phyloP scores from a whole-genome alignment of 116 monocot genomes.

The Posidonia oceanica region DNA sequence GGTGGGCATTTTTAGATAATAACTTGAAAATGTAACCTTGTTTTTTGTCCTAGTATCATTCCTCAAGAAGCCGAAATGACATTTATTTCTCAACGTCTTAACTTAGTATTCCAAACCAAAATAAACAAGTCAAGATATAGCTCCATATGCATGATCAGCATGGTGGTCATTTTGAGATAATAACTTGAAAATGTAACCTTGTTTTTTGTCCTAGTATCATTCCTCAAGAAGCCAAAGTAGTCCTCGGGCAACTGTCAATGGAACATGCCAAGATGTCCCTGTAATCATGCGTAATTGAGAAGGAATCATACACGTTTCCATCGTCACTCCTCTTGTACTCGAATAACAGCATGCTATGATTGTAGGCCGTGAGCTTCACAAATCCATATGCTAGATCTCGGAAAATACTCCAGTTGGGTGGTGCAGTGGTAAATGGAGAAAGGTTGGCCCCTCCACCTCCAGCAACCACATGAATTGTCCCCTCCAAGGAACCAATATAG shows the following conservation, averaged over 20 bases:
- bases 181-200: no score
- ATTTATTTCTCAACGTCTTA: no score
- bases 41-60: no score
- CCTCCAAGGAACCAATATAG: constrained; percentile 53
- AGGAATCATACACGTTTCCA: constrained; percentile 70
- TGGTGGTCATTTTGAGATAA: no score
- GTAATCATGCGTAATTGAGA: constrained; percentile 72
- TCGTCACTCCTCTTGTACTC: constrained; percentile 89
- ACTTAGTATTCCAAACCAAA: no score
- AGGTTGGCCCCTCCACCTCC: constrained; percentile 77
- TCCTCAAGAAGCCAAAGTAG: constrained; percentile 56
- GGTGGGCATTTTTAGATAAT: no score
- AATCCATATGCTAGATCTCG: constrained; percentile 71
- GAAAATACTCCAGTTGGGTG: constrained; percentile 58
- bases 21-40: no score
- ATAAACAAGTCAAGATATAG: no score
- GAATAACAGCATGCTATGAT: constrained; percentile 49
- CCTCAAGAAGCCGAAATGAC: no score
- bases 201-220: no score
- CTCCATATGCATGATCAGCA: no score
- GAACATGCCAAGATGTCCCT: constrained; percentile 62
- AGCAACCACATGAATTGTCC: constrained; percentile 83
- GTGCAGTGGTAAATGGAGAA: constrained; percentile 25
- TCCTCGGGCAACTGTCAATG: constrained; percentile 63
- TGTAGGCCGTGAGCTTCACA: constrained; percentile 71